Percentiles rank a stretch among this genome's conserved stretches.
phyloP scores from a whole-genome alignment of 129 eudicot species.

The Flaveria brownii region DNA sequence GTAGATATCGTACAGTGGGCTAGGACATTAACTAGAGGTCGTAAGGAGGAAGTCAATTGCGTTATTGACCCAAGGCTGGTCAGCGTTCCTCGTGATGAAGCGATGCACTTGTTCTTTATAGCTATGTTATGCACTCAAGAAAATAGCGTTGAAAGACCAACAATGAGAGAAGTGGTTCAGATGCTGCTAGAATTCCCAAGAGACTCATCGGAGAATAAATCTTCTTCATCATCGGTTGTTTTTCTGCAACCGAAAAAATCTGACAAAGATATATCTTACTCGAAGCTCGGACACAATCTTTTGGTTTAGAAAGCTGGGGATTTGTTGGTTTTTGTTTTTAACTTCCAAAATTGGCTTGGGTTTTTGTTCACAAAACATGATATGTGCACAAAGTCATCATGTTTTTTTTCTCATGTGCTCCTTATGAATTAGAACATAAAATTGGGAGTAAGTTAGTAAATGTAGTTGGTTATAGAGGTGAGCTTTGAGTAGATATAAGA shows the following conservation, averaged over 20 bases:
- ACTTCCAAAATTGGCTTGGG: slow-evolving; percentile 30
- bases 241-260: slow-evolving; percentile 27
- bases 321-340: slow-evolving; percentile 3
- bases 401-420: slow-evolving; percentile 7
- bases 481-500: slow-evolving; percentile 32
- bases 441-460: slow-evolving; percentile 30
- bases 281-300: slow-evolving; percentile 43
- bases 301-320: slow-evolving; percentile 36
- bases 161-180: slow-evolving; percentile 90
- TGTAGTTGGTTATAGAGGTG: slow-evolving; percentile 38
- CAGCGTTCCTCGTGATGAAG: slow-evolving; percentile 67
- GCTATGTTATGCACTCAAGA: slow-evolving; percentile 84
- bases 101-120: slow-evolving; percentile 76
- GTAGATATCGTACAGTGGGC: slow-evolving; percentile 93
- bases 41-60: slow-evolving; percentile 52
- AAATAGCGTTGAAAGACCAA: slow-evolving; percentile 76
- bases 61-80: slow-evolving; percentile 61
- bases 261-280: slow-evolving; percentile 34
- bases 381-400: slow-evolving; percentile 31
- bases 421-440: slow-evolving; percentile 33
- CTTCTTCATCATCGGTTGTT: slow-evolving; percentile 45
- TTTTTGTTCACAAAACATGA: slow-evolving; percentile 23
- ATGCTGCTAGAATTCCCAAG: slow-evolving; percentile 75
- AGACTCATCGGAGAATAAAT: slow-evolving; percentile 36
- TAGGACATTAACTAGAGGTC: slow-evolving; percentile 48